Conservation (phyloP, 1,139 yeast genomes). For the Taiozyma sp. region DNA sequence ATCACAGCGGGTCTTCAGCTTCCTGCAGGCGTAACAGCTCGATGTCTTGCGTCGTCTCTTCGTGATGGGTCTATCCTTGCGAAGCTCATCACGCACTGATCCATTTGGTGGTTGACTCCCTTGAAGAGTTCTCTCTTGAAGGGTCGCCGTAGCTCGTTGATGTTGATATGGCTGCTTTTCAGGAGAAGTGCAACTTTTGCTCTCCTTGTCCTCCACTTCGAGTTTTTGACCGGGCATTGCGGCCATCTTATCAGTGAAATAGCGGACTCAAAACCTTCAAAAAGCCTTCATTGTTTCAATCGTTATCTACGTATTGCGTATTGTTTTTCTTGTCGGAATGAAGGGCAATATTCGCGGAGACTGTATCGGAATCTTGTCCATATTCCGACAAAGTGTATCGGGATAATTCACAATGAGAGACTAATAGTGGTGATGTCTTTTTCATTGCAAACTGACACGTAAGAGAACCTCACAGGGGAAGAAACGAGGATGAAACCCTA, state of each 20-base stretch:
- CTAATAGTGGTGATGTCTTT: too few relatives aligned
- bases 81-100: not conserved
- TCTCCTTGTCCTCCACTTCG: not conserved
- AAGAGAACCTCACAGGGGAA: too few relatives aligned
- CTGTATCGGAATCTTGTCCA: too few relatives aligned
- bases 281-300: too few relatives aligned
- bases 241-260: not conserved
- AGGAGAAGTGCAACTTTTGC: not conserved
- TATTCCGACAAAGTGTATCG: too few relatives aligned
- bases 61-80: constrained; percentile 6
- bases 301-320: not conserved
- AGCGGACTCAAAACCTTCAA: too few relatives aligned
- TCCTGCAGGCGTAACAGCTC: constrained; percentile 48
- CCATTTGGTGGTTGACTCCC: not conserved
- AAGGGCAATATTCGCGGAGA: too few relatives aligned
- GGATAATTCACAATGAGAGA: too few relatives aligned
- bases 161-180: not conserved
- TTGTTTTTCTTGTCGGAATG: too few relatives aligned
- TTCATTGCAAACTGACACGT: too few relatives aligned
- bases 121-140: not conserved
- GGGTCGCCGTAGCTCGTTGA: not conserved
- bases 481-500: too few relatives aligned
- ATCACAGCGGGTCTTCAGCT: constrained; percentile 50
- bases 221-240: not conserved
- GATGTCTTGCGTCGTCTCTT: constrained; percentile 40